Evolutionary conservation across 805 yeast species (phyloP).

Genomic region (Hanseniaspora nectarophila): DNA sequence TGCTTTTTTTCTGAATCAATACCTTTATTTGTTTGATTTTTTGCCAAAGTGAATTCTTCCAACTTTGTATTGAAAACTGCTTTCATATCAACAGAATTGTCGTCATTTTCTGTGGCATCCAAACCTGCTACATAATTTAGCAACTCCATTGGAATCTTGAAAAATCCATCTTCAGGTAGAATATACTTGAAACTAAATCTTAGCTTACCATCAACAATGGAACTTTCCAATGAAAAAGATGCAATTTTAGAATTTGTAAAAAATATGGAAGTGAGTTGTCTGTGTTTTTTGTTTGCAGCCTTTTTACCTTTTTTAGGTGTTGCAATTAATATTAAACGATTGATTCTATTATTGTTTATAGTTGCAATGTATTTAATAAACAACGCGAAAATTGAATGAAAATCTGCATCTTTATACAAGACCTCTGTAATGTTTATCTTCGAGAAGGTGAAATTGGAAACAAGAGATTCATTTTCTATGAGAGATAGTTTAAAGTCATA

Average conservation of each 20-base stretch:
- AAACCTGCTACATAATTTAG: not conserved
- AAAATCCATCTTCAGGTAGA: not conserved
- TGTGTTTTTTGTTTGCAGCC: not conserved
- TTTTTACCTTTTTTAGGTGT: not conserved
- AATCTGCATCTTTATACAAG: not conserved
- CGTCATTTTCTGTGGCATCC: not conserved
- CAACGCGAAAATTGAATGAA: not conserved
- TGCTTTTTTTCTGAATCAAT: not conserved
- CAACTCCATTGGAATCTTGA: not conserved
- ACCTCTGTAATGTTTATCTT: not conserved
- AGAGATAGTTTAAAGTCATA: not conserved
- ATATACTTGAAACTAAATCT: not conserved
- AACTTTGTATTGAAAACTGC: not conserved
- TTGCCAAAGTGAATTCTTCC: not conserved
- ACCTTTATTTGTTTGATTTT: not conserved
- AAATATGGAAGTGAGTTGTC: not conserved
- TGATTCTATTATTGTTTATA: not conserved
- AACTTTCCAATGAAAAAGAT: not conserved
- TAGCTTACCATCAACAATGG: not conserved
- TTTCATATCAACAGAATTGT: conserved; percentile 4
- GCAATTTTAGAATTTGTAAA: not conserved
- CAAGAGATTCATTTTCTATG: not conserved
- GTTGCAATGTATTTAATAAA: not conserved
- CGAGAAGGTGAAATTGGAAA: not conserved
- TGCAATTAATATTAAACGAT: not conserved